These are phyloP conservation scores for Coffea eugenioides DNA, from an alignment of 257 asterid genomes.

Conservation along the genomic window DNA sequence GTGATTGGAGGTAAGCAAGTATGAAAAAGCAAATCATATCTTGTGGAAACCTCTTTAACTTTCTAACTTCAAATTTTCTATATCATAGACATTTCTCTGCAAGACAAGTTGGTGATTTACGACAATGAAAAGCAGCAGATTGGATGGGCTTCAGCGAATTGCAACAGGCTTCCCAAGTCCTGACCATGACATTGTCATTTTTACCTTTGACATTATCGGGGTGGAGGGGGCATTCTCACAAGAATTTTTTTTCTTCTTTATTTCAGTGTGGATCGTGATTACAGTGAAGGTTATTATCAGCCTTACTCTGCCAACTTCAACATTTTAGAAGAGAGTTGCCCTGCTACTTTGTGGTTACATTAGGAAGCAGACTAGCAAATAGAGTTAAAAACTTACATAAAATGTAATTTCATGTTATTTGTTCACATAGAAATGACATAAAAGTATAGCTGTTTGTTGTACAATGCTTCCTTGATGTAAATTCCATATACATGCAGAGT, in stretches of 20 bases:
- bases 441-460: not conserved
- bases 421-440: not conserved
- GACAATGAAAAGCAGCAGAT: constrained; percentile 67
- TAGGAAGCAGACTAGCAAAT: constrained; percentile 15
- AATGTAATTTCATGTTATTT: not conserved
- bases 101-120: constrained; percentile 81
- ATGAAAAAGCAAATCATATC: not conserved
- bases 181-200: constrained; percentile 14
- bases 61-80: constrained; percentile 18
- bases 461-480: not conserved
- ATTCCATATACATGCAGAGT: not conserved
- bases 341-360: constrained; percentile 21
- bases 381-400: not conserved
- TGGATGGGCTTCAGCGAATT: constrained; percentile 66
- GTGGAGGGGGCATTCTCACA: constrained; percentile 24
- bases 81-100: constrained; percentile 68
- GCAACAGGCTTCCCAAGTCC: constrained; percentile 43
- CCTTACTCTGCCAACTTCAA: constrained; percentile 14
- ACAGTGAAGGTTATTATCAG: constrained; percentile 1
- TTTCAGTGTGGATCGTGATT: constrained; percentile 26
- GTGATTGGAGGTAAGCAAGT: constrained; percentile 71
- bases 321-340: constrained; percentile 13
- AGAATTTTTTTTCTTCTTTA: constrained; percentile 13
- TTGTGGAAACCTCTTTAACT: not conserved
- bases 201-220: constrained; percentile 11